These are phyloP conservation scores for Dothistroma septosporum DNA, from an alignment of 2,329 filamentous ascomycete genomes.

Conservation along the genomic window DNA sequence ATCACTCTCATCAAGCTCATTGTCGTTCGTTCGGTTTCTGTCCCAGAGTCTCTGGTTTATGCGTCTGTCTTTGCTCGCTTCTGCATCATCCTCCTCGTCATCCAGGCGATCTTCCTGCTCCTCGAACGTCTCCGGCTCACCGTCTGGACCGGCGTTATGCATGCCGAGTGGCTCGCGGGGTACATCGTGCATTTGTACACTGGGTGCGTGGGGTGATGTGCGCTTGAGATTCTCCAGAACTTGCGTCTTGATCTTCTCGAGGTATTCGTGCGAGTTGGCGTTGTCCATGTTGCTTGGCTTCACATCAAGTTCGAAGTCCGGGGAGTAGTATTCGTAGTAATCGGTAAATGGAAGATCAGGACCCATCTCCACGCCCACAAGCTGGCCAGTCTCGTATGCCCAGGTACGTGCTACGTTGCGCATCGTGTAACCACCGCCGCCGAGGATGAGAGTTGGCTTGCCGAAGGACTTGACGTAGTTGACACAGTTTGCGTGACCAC, in stretches of 20 bases:
- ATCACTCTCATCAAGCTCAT: constrained; percentile 82
- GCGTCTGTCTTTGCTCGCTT: constrained; percentile 78
- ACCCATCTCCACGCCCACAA: constrained; percentile 78
- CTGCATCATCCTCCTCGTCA: constrained; percentile 75
- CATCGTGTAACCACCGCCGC: constrained; percentile 68
- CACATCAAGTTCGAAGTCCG: constrained; percentile 66
- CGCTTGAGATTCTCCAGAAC: constrained; percentile 64
- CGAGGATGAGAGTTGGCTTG: constrained; percentile 61
- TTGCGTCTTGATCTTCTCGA: constrained; percentile 63
- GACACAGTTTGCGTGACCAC: constrained; percentile 66
- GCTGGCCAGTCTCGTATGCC: constrained; percentile 67
- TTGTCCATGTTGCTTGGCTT: constrained; percentile 70
- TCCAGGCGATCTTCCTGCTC: constrained; percentile 63
- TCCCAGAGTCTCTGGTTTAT: constrained; percentile 81
- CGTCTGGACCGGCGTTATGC: constrained; percentile 32
- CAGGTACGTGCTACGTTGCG: constrained; percentile 61
- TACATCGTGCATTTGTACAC: constrained; percentile 62
- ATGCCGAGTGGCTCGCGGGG: constrained; percentile 55
- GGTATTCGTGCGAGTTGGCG: constrained; percentile 63
- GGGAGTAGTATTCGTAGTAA: constrained; percentile 79
- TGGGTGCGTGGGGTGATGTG: constrained; percentile 58
- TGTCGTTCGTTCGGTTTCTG: constrained; percentile 63
- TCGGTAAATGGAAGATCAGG: constrained; percentile 90
- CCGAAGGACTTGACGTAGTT: constrained; percentile 65
- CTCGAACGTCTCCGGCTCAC: constrained; percentile 49